phyloP scores from a whole-genome alignment of 306 rosid genomes.

The Citrullus colocynthis region DNA sequence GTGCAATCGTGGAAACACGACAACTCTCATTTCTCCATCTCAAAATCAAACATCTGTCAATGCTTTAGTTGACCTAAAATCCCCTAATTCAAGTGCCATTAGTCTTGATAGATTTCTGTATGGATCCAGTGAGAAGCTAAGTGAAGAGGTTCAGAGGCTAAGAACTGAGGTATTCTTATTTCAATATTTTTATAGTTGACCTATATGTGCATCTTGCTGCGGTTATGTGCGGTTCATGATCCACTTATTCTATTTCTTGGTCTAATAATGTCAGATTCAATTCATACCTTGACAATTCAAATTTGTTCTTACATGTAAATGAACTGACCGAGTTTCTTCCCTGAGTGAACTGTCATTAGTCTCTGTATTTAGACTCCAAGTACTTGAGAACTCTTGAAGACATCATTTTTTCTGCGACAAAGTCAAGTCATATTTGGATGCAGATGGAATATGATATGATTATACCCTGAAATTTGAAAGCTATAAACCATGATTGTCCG shows the following conservation, averaged over 20 bases:
- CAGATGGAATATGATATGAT: not conserved
- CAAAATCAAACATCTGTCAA: conserved; percentile 17
- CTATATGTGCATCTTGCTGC: not conserved
- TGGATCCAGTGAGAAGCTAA: conserved; percentile 33
- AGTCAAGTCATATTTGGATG: not conserved
- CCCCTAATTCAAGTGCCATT: conserved; percentile 11
- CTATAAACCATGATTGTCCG: not conserved
- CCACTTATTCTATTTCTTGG: not conserved
- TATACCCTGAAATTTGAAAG: not conserved
- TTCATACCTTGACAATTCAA: not conserved
- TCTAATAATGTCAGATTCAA: not conserved
- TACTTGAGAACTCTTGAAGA: not conserved
- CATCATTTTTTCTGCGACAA: not conserved
- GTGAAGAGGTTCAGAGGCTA: conserved; percentile 50
- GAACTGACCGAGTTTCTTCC: not conserved
- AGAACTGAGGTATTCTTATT: conserved; percentile 43
- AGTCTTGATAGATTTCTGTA: conserved; percentile 18
- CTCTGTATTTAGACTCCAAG: not conserved
- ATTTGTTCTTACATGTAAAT: not conserved
- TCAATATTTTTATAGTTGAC: not conserved
- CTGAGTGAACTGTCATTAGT: not conserved
- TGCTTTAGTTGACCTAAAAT: conserved; percentile 14
- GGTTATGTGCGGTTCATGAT: not conserved
- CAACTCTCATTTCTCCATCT: conserved; percentile 17
- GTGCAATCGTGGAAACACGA: conserved; percentile 27